Conservation (phyloP, 257 asterid species). For the Echium plantagineum region DNA sequence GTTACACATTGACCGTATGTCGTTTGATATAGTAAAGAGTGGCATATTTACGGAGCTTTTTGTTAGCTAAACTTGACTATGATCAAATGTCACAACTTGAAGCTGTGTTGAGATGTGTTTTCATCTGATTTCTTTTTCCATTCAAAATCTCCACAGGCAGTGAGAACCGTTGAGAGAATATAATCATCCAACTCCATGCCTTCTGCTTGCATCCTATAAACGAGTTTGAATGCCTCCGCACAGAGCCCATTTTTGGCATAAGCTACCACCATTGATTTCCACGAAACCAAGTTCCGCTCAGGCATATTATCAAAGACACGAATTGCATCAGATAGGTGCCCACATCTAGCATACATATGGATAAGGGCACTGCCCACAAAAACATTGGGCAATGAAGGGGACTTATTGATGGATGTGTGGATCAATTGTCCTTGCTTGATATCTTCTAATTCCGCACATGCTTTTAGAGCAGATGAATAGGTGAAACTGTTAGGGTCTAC, state of each 20-base stretch:
- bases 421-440: slow-evolving; percentile 51
- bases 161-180: slow-evolving; percentile 48
- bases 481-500: slow-evolving; percentile 74
- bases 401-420: slow-evolving; percentile 64
- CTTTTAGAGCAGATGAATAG: slow-evolving; percentile 76
- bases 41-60: slow-evolving; percentile 15
- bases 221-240: slow-evolving; percentile 70
- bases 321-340: slow-evolving; percentile 65
- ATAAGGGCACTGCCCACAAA: slow-evolving; percentile 90
- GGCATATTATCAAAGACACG: slow-evolving; percentile 78
- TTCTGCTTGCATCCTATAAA: slow-evolving; percentile 71
- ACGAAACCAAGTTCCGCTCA: slow-evolving; percentile 54
- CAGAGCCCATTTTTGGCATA: slow-evolving; percentile 64
- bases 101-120: slow-evolving; percentile 17
- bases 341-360: slow-evolving; percentile 80
- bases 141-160: slow-evolving; percentile 56
- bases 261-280: slow-evolving; percentile 74
- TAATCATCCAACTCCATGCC: slow-evolving; percentile 65
- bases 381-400: slow-evolving; percentile 47
- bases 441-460: slow-evolving; percentile 71
- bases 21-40: slow-evolving; percentile 19
- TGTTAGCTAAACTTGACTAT: slow-evolving; percentile 29
- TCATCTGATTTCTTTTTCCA: slow-evolving; percentile 20
- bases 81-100: slow-evolving; percentile 20
- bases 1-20: slow-evolving; percentile 23